phyloP scores from a whole-genome alignment of 306 rosid genomes.

The Biancaea sappan region DNA sequence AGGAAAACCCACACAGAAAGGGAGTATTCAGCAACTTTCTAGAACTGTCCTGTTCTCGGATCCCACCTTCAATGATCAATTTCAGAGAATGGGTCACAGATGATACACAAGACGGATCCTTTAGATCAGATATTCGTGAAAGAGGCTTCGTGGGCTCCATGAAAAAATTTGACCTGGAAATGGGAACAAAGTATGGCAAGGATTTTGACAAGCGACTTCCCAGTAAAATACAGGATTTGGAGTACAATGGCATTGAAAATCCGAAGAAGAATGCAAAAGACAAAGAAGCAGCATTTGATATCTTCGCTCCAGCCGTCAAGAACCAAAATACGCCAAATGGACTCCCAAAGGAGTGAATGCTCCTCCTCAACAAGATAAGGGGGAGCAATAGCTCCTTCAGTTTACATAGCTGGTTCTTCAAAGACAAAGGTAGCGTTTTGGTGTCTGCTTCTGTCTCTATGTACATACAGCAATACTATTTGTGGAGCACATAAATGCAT shows the following conservation, averaged over 20 bases:
- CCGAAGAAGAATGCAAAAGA: conserved; percentile 43
- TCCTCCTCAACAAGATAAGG: conserved; percentile 5
- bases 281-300: conserved; percentile 42
- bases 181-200: conserved; percentile 51
- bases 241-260: conserved; percentile 58
- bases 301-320: conserved; percentile 43
- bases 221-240: conserved; percentile 59
- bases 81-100: conserved; percentile 71
- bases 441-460: conserved; percentile 25
- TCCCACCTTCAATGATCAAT: conserved; percentile 61
- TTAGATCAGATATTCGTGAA: conserved; percentile 45
- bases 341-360: conserved; percentile 33
- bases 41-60: conserved; percentile 67
- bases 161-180: conserved; percentile 62
- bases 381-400: conserved; percentile 42
- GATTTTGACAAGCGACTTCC: conserved; percentile 52
- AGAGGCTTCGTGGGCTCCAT: conserved; percentile 56
- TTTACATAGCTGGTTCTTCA: conserved; percentile 33
- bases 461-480: conserved; percentile 23
- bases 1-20: conserved; percentile 67
- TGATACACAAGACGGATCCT: conserved; percentile 37
- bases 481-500: conserved; percentile 14
- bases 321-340: conserved; percentile 33
- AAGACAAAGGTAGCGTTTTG: conserved; percentile 56
- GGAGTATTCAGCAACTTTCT: conserved; percentile 64